Evolutionary conservation across 805 yeast genomes (phyloP), one percentile per base, ranked within the genome.

Genomic region (Yamadazyma laniorum): DNA sequence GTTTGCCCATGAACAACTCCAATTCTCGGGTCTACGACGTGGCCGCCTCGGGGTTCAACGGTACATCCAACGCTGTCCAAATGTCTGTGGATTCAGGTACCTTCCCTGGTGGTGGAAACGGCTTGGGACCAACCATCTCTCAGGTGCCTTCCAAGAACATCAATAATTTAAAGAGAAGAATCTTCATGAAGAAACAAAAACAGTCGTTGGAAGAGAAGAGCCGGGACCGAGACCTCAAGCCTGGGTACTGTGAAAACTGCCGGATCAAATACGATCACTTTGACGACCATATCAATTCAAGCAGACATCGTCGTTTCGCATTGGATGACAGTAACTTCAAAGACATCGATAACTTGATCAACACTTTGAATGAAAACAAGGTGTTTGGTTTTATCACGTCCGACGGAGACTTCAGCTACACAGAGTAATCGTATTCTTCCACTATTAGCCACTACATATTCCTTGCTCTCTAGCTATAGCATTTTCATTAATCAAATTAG

Each of bases 211-310:
- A 49, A 7, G 59, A 57, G 25, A 38, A 41, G 15, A 29, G 40
- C 7, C 19, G 14, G 18, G 29, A 28, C 15, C 59, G 58, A 35
- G 71, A 65, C 26, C 39, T 55, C 30, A 62, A 61, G 35, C 75
- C 91, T 1, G 97, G 97, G 0, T 90, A 86, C 60, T 91, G 99
- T 63, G 99, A 91, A 57, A 91, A 91, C 55, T 91, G 99, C 61
- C 71, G 91, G 17, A 84, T 83, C 43, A 82, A 82, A 55, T 91
- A 85, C 56, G 90, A 85, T 35, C 77, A 79, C 48, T 81, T 89
- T 53, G 85, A 80, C 18, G 85, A 78, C 40, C 99, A 91, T 57
- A 75, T 87, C 28, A 52, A 54, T 19, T 72, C 87, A 17, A 75
- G 74, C 25, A 76, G 81, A 47, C 99, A 91, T 58, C 70, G 84